Evolutionary conservation across 768 basidiomycete genomes (phyloP).

Genomic region (Boletus sensibilis): DNA sequence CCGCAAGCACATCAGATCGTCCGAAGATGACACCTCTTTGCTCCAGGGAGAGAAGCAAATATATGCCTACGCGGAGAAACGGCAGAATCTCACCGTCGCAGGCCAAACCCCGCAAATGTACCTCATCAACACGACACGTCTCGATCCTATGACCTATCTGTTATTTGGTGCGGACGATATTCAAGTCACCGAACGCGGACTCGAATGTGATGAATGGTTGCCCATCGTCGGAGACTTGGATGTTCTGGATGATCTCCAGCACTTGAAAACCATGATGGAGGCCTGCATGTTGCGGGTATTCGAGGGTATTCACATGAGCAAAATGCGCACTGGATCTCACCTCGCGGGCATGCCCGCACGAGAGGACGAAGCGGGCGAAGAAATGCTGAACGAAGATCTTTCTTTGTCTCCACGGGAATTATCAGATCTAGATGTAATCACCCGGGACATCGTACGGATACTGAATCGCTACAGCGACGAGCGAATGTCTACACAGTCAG

Average conservation of each 20-base stretch:
- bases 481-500: constrained; percentile 54
- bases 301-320: constrained; percentile 67
- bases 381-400: constrained; percentile 40
- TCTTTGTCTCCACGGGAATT: constrained; percentile 68
- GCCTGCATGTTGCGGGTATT: constrained; percentile 86
- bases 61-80: constrained; percentile 82
- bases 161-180: constrained; percentile 87
- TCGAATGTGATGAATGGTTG: constrained; percentile 90
- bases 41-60: constrained; percentile 62
- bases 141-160: constrained; percentile 88
- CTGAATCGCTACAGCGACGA: constrained; percentile 72
- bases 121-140: constrained; percentile 75
- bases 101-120: constrained; percentile 57
- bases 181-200: constrained; percentile 62
- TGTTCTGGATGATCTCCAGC: constrained; percentile 78
- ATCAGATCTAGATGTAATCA: constrained; percentile 71
- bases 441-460: constrained; percentile 70
- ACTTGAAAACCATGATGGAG: constrained; percentile 77
- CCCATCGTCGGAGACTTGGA: constrained; percentile 74
- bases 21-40: constrained; percentile 16
- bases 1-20: constrained; percentile 45
- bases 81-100: constrained; percentile 61
- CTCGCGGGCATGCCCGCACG: constrained; percentile 37
- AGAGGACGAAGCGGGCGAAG: constrained; percentile 58
- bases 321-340: constrained; percentile 26